These are phyloP conservation scores for Fraxinus dipetala DNA, from an alignment of 305 asterid genomes.

Conservation along the genomic window DNA sequence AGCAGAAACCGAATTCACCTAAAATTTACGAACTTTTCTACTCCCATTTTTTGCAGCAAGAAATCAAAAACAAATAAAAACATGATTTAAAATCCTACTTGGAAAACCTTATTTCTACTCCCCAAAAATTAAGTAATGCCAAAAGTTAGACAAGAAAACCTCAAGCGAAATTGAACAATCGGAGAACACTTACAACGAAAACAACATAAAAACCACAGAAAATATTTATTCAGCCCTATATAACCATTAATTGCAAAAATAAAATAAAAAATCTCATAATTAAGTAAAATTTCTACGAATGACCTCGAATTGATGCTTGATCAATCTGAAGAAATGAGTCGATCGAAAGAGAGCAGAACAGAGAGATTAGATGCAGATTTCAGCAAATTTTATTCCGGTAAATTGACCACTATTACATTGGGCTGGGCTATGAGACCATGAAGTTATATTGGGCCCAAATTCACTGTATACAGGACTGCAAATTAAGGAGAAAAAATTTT, in stretches of 20 bases:
- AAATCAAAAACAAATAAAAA: not conserved
- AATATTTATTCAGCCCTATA: not conserved
- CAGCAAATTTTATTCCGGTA: not conserved
- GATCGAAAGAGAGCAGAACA: not conserved
- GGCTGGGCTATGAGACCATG: not conserved
- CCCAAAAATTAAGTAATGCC: not conserved
- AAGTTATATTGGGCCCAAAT: not conserved
- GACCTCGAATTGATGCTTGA: not conserved
- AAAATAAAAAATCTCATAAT: not conserved
- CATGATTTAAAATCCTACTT: not conserved
- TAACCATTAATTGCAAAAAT: not conserved
- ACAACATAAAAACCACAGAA: not conserved
- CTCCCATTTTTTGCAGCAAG: not conserved
- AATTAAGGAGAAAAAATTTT: too few species aligned
- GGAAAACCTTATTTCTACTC: not conserved
- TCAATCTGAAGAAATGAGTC: not conserved
- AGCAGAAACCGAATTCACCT: not conserved
- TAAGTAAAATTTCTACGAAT: not conserved
- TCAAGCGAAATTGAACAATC: not conserved
- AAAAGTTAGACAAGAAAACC: not conserved
- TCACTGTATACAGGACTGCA: not conserved
- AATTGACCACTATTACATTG: not conserved
- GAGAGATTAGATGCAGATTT: not conserved
- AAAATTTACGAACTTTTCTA: not conserved
- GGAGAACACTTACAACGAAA: not conserved